Conservation (phyloP, 345 rosid species). For the Euclidium syriacum region DNA sequence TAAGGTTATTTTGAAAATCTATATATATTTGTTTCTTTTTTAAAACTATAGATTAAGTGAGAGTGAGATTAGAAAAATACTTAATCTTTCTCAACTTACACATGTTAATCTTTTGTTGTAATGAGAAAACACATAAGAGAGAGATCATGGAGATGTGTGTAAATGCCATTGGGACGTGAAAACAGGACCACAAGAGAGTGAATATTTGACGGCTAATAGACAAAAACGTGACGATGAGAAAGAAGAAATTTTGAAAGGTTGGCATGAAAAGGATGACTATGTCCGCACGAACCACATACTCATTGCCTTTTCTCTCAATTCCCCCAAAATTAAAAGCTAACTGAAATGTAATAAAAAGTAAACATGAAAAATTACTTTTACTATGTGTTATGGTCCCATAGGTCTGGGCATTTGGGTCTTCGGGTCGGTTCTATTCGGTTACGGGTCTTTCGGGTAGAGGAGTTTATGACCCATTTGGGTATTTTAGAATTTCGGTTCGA, state of each 20-base stretch:
- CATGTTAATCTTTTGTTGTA: constrained; percentile 6
- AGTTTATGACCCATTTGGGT: too few species aligned
- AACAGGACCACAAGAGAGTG: constrained; percentile 26
- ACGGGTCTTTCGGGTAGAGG: too few species aligned
- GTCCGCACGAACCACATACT: constrained; percentile 16
- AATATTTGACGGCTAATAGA: constrained; percentile 26
- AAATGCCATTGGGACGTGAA: constrained; percentile 26
- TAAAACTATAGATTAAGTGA: constrained; percentile 8
- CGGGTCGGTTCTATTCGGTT: too few species aligned
- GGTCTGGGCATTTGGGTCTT: too few species aligned
- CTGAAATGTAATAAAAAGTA: not conserved
- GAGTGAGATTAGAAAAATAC: constrained; percentile 14
- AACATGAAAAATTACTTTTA: constrained; percentile 8
- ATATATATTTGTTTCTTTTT: too few species aligned
- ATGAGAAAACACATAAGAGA: constrained; percentile 2
- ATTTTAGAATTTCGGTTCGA: too few species aligned
- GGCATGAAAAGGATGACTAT: constrained; percentile 28
- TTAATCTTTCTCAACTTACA: not conserved
- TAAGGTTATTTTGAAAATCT: too few species aligned
- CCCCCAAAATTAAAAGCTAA: not conserved
- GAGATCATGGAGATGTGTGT: constrained; percentile 7
- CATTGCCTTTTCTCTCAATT: not conserved
- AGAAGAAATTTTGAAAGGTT: constrained; percentile 5
- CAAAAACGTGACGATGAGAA: constrained; percentile 29
- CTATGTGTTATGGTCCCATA: constrained; percentile 10